Conservation (phyloP, 192 early-diverging fungal genomes). For the Linnemannia schmuckeri region DNA sequence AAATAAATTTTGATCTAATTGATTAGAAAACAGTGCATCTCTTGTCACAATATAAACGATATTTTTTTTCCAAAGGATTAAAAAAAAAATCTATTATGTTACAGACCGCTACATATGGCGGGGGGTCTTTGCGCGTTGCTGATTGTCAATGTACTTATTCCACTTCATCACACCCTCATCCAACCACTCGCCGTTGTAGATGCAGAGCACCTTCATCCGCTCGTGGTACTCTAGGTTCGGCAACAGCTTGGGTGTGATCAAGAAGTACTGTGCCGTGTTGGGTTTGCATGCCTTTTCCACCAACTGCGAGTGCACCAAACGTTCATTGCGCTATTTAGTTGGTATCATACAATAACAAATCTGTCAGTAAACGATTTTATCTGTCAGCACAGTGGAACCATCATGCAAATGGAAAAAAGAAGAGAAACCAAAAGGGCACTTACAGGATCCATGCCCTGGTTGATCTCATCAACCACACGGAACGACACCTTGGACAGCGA, state of each 20-base stretch:
- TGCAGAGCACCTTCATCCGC: conserved; percentile 91
- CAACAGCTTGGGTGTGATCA: conserved; percentile 99
- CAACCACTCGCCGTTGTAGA: conserved; percentile 95
- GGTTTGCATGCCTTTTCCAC: conserved; percentile 83
- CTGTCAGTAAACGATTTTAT: neutral
- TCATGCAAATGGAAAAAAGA: neutral
- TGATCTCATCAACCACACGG: conserved; percentile 99
- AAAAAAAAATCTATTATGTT: neutral
- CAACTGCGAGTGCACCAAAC: conserved; percentile 93
- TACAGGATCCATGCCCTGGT: conserved; percentile 98
- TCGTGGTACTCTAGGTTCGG: conserved; percentile 93
- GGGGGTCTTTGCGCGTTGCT: conserved; percentile 7
- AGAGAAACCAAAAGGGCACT: neutral
- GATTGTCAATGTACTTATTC: conserved; percentile 35
- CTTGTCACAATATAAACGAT: no score
- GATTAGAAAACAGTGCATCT: neutral
- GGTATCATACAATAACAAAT: neutral
- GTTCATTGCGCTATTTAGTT: conserved; percentile 79
- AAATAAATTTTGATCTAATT: no score
- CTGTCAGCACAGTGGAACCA: no score
- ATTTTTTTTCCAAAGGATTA: neutral
- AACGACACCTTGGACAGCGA: conserved; percentile 89
- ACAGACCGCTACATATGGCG: neutral
- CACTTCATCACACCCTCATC: conserved; percentile 45
- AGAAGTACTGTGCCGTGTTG: conserved; percentile 89